phyloP scores from a whole-genome alignment of 352 stramenopile genomes.

The Phytophthora crassamura region DNA sequence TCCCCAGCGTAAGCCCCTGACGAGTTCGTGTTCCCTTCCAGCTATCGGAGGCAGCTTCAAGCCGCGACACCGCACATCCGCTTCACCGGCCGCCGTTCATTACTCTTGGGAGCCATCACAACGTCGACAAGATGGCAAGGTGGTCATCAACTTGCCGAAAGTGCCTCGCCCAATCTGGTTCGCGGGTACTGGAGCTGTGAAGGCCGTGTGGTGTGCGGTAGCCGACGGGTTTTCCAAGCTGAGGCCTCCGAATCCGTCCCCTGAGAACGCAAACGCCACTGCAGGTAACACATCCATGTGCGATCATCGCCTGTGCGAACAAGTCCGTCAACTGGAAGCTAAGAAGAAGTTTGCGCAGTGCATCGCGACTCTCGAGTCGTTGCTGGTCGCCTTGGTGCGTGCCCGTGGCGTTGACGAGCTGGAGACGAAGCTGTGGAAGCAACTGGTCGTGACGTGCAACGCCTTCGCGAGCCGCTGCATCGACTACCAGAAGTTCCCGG shows the following conservation, averaged over 20 bases:
- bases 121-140: constrained; percentile 58
- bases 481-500: constrained; percentile 83
- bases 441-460: constrained; percentile 91
- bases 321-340: constrained; percentile 84
- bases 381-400: constrained; percentile 76
- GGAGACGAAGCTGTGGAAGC: constrained; percentile 85
- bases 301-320: constrained; percentile 70
- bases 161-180: constrained; percentile 88
- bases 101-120: constrained; percentile 79
- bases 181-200: constrained; percentile 76
- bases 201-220: constrained; percentile 85
- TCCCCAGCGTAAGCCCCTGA: constrained; percentile 4
- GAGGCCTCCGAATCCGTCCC: constrained; percentile 3
- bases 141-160: constrained; percentile 84
- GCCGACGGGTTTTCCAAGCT: constrained; percentile 53
- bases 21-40: constrained; percentile 29
- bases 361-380: constrained; percentile 76
- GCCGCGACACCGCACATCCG: constrained; percentile 4
- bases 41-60: constrained; percentile 17
- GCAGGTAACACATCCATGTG: constrained; percentile 39
- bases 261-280: constrained; percentile 1
- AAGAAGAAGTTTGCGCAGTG: constrained; percentile 83
- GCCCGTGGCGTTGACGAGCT: constrained; percentile 59
- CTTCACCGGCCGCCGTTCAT: constrained; percentile 38
- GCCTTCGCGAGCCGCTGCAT: constrained; percentile 88